A percentile compares a stretch with the other conserved stretches of the same genome.
Evolutionary conservation across 2,329 filamentous ascomycete genomes (phyloP).

Genomic region (Paraconiothyrium sp.): DNA sequence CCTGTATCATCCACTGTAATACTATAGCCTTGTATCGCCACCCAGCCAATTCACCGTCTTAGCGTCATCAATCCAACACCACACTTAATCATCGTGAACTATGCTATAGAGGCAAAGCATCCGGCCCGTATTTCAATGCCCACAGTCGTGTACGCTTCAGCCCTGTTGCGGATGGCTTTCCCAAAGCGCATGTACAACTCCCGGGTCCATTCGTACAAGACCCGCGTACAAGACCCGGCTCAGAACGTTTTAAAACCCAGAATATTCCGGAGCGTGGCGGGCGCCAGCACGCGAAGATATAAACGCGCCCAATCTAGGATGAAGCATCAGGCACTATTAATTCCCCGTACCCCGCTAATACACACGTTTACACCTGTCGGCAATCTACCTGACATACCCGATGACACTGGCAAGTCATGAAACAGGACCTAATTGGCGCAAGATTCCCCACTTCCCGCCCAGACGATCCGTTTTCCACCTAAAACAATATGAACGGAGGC

Average conservation of each 20-base stretch:
- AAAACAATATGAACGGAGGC: constrained; percentile 8
- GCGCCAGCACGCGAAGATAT: neutral
- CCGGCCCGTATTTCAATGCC: neutral
- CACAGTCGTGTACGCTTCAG: neutral
- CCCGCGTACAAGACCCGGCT: too few species aligned
- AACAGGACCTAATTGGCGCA: constrained; percentile 6
- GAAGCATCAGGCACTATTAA: neutral
- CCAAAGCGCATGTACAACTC: neutral
- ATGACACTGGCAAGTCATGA: neutral
- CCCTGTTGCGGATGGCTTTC: neutral
- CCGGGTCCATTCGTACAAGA: neutral
- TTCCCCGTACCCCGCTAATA: constrained; percentile 3
- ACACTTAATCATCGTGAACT: neutral
- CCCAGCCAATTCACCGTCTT: neutral
- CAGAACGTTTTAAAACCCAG: neutral
- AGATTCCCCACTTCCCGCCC: neutral
- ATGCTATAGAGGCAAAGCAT: neutral
- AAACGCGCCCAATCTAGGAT: constrained; percentile 13
- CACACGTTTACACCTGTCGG: neutral
- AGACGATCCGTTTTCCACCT: constrained; percentile 11
- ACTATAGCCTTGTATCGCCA: constrained; percentile 5
- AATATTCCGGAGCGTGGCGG: neutral
- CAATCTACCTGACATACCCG: constrained; percentile 9
- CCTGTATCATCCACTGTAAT: neutral
- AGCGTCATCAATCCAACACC: neutral